Base-by-base conservation (phyloP, 345 rosid genomes). In the rapeseed (Brassica napus) region DNA sequence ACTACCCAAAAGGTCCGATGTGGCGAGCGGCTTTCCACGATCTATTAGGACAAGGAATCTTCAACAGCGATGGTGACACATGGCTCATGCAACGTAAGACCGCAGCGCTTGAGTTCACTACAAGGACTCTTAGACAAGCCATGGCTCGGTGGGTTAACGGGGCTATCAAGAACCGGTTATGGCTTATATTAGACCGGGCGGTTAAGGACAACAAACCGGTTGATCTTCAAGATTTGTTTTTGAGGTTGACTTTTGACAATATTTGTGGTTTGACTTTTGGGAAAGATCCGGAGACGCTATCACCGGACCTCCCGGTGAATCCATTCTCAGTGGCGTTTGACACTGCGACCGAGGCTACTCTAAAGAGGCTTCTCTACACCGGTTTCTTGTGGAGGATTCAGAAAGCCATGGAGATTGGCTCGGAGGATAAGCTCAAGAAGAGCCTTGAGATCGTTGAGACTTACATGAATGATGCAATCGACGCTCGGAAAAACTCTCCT, bases 131-230 rank as follows among this genome's bases (percentile, higher is more conserved):
- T 49, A 82, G 97, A 77, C 98, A 90, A 79, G 98, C 98, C 61
- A 94, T 94, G 98, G 88, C 88, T 69, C 87, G 98, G 15, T 94
- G 98, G 98, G 97, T 94, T 79, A 92, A 90, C 78, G 83, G 88
- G 82, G 84, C 97, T 1, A 92, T 94, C 74, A 94, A 86, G 87
- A 86, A 87, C 81, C 89, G 98, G 49, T 65, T 94, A 6, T 94
- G 97, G 97, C 5, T 68, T n/a, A 92, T 94, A 71, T 67, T 94
- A 30, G 92, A 92, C 79, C 77, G 47, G 55, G 89, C 96, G 8
- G 86, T 85, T 4, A 21, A 58, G 5, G 87, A 83, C 24, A 81
- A 69, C 47, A 70, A 77, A 21, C 32, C 88, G 0, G 90, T 94
- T 8, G 98, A 94, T 73, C 77, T 94, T 55, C 98, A 94, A 71